phyloP scores from a whole-genome alignment of 129 eudicot species.

The Deinandra increscens region DNA sequence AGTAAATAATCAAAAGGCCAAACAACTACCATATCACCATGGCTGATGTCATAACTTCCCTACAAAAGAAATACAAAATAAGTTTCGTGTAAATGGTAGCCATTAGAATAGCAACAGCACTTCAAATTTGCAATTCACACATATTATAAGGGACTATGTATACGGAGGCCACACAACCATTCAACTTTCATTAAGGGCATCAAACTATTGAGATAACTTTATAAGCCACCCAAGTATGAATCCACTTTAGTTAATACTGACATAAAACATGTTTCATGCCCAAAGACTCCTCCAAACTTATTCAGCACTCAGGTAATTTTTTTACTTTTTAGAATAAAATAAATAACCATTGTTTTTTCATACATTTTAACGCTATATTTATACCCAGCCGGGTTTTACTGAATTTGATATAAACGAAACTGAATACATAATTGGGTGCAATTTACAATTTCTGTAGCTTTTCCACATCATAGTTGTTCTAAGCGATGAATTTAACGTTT shows the following conservation, averaged over 20 bases:
- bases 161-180: background rate
- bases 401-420: background rate
- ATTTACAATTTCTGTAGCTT: background rate
- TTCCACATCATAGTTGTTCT: background rate
- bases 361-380: background rate
- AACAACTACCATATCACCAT: slow-evolving; percentile 16
- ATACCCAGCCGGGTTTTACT: background rate
- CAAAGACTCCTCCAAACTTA: background rate
- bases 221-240: background rate
- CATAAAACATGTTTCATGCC: background rate
- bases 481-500: background rate
- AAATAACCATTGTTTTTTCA: background rate
- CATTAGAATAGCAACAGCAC: too few relatives aligned
- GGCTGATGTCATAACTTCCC: slow-evolving; percentile 2
- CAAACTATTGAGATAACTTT: background rate
- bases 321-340: background rate
- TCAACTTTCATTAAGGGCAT: background rate
- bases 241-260: background rate
- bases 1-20: background rate
- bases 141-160: too few relatives aligned
- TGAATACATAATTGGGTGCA: background rate
- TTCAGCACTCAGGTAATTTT: background rate
- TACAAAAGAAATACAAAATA: background rate
- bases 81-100: background rate
- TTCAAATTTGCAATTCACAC: too few relatives aligned